Base-by-base conservation (phyloP, 805 yeast species). In the Candida namnaoensis region DNA sequence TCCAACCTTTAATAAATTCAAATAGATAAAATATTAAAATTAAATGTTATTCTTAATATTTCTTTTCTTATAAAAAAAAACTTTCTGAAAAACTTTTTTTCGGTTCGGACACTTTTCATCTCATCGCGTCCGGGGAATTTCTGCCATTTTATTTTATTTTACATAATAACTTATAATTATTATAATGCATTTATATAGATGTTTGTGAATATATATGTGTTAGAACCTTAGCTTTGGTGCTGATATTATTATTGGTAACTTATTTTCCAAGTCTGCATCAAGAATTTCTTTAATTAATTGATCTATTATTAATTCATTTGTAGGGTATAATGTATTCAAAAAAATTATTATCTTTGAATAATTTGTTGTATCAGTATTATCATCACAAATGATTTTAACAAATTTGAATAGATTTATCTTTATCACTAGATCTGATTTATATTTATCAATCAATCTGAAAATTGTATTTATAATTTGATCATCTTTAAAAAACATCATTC, bases 281-380 rank as follows among this genome's bases (percentile, higher is more conserved):
- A 51, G n/a, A 5, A 48, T 55, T 41, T 55, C 57, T 28, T 39
- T 35, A 1, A 51, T 42, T 39, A 56, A 44, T 33, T 48, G 54
- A 32, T 56, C 53, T 14, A 54, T 40, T 43, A 54, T 35, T 25
- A 54, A 39, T 3, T 43, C 38, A 27, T 46, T 43, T 1, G 51
- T 39, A 25, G 43, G 45, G 34, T 39, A 38, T 8, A 46, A 28
- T 0, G 30, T 24, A 13, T 37, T 41, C 4, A 46, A 38, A 35
- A 43, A 44, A 2, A 14, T 23, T 2, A 43, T 37, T 2, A 56
- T 42, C 30, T 34, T 46, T 11, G 24, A 28, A 33, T 47, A 45
- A 41, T 47, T 51, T 1, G 34, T 39, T 34, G 49, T 40, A 12
- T 39, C 34, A 24, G 32, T 30, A 38, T 51, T 47, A n/a, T 45